Conservation (phyloP, 805 yeast species). For the Jamesozyma rosinii region DNA sequence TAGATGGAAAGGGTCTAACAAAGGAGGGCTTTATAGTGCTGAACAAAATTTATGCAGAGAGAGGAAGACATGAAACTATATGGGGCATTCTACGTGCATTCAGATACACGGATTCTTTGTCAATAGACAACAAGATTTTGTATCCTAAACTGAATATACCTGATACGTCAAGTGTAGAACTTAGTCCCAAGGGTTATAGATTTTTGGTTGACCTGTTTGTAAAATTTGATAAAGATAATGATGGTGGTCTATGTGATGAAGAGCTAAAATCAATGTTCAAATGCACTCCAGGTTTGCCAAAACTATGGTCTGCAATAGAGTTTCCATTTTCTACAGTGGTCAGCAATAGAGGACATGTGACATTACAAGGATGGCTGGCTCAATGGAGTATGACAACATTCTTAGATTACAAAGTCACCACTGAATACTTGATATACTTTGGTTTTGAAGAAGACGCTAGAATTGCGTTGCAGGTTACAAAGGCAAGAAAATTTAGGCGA, state of each 20-base stretch:
- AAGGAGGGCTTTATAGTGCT: slow-evolving; percentile 67
- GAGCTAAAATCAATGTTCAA: slow-evolving; percentile 65
- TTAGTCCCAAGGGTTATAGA: slow-evolving; percentile 85
- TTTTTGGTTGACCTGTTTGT: slow-evolving; percentile 85
- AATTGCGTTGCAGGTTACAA: slow-evolving; percentile 68
- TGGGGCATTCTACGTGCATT: slow-evolving; percentile 91
- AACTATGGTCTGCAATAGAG: slow-evolving; percentile 71
- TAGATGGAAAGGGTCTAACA: slow-evolving; percentile 46
- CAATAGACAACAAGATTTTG: slow-evolving; percentile 70
- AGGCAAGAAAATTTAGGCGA: slow-evolving; percentile 61
- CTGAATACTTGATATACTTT: slow-evolving; percentile 80
- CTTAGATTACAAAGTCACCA: slow-evolving; percentile 70
- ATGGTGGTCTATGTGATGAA: slow-evolving; percentile 77
- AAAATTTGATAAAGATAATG: slow-evolving; percentile 87
- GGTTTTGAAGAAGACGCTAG: slow-evolving; percentile 61
- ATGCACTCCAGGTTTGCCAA: slow-evolving; percentile 91
- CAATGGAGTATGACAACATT: slow-evolving; percentile 97
- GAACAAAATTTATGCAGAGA: slow-evolving; percentile 76
- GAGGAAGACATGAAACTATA: slow-evolving; percentile 90
- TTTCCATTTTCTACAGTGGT: slow-evolving; percentile 86
- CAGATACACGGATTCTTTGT: slow-evolving; percentile 85
- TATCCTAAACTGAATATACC: slow-evolving; percentile 73
- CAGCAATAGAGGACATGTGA: slow-evolving; percentile 80
- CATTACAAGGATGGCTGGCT: slow-evolving; percentile 97
- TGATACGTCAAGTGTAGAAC: slow-evolving; percentile 69